Evolutionary conservation across 2,329 filamentous ascomycete species (phyloP), one percentile per base, ranked within the genome.

Genomic region (Alternaria gansuensis): DNA sequence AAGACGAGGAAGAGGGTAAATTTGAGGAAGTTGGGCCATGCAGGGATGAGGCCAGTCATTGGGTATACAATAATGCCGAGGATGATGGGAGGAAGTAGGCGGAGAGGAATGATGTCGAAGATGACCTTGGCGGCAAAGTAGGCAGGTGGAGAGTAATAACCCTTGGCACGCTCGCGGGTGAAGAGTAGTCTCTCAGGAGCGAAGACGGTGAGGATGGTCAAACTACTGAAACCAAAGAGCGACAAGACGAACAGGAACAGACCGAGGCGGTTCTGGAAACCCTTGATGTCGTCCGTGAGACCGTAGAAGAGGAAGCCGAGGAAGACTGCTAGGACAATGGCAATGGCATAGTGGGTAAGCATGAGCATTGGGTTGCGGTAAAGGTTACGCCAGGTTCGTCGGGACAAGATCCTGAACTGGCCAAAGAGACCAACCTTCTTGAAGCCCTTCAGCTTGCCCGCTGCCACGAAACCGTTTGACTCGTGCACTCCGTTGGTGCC

Each of bases 321-420:
- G 57, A 99, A 90, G 5, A 98, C 94, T 2, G 93, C 95, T 5
- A 99, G 85, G 0, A 98, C 81, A 60, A 99, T 98, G 7, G 95
- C 93, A 67, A 97, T 98, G 36, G 95, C 95, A 75, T 98, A 99
- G 79, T 99, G 95, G 0, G 93, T 97, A 57, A 99, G 85, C 95
- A 99, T 99, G 59, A 99, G 82, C 86, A 98, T 93, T 1, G 95
- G 95, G 76, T 99, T 97, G 57, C 95, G 89, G 81, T 99, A 98
- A 6, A 99, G 84, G 74, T 99, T 99, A 74, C 91, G 93, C 94
- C 94, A 99, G 0, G 95, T 99, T 44, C 95, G 88, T 70, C 88
- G 85, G 0, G 94, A 96, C 11, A 99, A 83, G 68, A 99, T 97
- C 54, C 89, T 74, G 78, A 99, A 98, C 77, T 99, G 95, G 41